Percentiles rank a stretch among this genome's conserved stretches.
Evolutionary conservation across 177 flowering plant species (phyloP).

Genomic region (Vitis hybrid): DNA sequence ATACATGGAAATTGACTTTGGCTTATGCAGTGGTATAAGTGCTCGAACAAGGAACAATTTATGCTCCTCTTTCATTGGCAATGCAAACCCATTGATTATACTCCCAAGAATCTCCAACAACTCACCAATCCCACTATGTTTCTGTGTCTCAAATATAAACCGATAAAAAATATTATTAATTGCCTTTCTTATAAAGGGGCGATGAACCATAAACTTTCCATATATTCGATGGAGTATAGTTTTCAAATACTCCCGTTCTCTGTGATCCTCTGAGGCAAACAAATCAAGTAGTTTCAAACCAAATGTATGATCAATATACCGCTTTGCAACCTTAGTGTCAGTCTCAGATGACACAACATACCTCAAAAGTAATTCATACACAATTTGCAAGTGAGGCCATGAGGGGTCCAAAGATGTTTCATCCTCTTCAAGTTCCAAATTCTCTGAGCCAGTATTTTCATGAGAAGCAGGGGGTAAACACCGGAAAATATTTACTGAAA

Average conservation of each 20-base stretch:
- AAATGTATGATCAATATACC: conserved; percentile 53
- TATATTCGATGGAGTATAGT: conserved; percentile 58
- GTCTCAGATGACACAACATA: conserved; percentile 51
- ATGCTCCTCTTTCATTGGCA: conserved; percentile 72
- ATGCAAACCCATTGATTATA: conserved; percentile 59
- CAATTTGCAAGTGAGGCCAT: conserved; percentile 60
- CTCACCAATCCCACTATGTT: conserved; percentile 55
- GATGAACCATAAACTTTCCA: conserved; percentile 63
- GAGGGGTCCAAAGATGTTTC: conserved; percentile 54
- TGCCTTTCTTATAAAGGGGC: conserved; percentile 56
- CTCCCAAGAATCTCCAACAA: conserved; percentile 62
- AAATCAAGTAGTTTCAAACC: conserved; percentile 51
- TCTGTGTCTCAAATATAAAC: conserved; percentile 61
- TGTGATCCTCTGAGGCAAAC: conserved; percentile 60
- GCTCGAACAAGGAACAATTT: conserved; percentile 60
- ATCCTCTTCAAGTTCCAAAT: conserved; percentile 52
- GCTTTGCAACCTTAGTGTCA: conserved; percentile 48
- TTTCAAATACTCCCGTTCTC: conserved; percentile 64
- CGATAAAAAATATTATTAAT: conserved; percentile 53
- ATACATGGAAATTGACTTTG: conserved; percentile 40
- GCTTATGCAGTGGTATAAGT: conserved; percentile 65
- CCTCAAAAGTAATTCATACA: conserved; percentile 54
- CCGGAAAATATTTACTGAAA: conserved; percentile 51
- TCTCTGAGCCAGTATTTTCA: conserved; percentile 44
- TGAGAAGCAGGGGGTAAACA: conserved; percentile 52